Conservation (phyloP, 805 yeast species). For the Kodamaea lidongshanica region DNA sequence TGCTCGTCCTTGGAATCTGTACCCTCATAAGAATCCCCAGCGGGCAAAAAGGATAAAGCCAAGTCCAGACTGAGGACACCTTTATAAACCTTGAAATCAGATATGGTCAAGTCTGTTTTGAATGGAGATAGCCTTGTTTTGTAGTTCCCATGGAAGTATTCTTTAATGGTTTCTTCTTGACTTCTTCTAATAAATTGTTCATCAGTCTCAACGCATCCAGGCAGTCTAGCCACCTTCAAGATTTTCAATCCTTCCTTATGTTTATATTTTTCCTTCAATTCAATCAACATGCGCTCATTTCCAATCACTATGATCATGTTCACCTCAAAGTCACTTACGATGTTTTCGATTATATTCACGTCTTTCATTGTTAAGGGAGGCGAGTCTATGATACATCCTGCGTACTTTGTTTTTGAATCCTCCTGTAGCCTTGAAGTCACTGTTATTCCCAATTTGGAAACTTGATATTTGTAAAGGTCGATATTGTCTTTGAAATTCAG, state of each 20-base stretch:
- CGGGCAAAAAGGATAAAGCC: conserved; percentile 34
- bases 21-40: conserved; percentile 37
- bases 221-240: conserved; percentile 61
- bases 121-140: conserved; percentile 73
- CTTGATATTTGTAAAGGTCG: conserved; percentile 45
- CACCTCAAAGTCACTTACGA: conserved; percentile 55
- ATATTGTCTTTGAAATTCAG: conserved; percentile 53
- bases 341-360: conserved; percentile 45
- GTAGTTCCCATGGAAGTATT: conserved; percentile 81
- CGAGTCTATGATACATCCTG: conserved; percentile 71
- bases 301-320: conserved; percentile 66
- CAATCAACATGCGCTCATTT: conserved; percentile 62
- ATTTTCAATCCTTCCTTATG: conserved; percentile 28
- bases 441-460: conserved; percentile 46
- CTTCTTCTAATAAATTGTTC: conserved; percentile 59
- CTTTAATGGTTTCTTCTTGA: conserved; percentile 74
- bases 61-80: conserved; percentile 45
- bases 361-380: conserved; percentile 56
- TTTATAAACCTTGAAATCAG: conserved; percentile 53
- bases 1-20: conserved; percentile 22
- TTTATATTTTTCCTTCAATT: conserved; percentile 48
- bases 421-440: conserved; percentile 44
- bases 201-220: conserved; percentile 73
- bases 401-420: conserved; percentile 38
- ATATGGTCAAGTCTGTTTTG: conserved; percentile 66